Evolutionary conservation across 768 basidiomycete genomes (phyloP).

Genomic region (Suillus placidus): DNA sequence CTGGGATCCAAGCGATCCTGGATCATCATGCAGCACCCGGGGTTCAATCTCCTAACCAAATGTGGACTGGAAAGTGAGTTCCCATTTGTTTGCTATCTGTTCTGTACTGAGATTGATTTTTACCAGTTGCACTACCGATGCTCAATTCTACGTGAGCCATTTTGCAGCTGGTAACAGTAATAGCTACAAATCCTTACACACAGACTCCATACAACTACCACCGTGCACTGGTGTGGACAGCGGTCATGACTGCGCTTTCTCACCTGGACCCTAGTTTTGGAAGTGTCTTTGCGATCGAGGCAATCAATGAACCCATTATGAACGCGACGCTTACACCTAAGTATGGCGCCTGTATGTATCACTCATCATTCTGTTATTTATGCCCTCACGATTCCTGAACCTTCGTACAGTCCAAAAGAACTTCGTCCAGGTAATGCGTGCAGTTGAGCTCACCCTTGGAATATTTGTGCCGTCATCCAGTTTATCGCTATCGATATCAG

Average conservation of each 20-base stretch:
- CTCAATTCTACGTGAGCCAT: slow-evolving; percentile 69
- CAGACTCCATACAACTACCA: slow-evolving; percentile 75
- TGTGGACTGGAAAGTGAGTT: slow-evolving; percentile 69
- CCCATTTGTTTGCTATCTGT: neutral
- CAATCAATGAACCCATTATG: slow-evolving; percentile 80
- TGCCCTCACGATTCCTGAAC: slow-evolving; percentile 5
- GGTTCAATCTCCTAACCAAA: slow-evolving; percentile 59
- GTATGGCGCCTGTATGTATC: slow-evolving; percentile 64
- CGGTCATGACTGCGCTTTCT: slow-evolving; percentile 72
- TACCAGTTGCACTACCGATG: slow-evolving; percentile 63
- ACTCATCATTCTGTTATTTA: neutral
- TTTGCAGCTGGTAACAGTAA: neutral
- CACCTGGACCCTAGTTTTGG: slow-evolving; percentile 70
- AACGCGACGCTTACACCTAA: slow-evolving; percentile 67
- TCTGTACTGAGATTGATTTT: slow-evolving; percentile 10
- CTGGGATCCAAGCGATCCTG: slow-evolving; percentile 70
- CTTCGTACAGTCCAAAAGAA: slow-evolving; percentile 61
- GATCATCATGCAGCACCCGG: slow-evolving; percentile 76
- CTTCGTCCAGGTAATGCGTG: slow-evolving; percentile 67
- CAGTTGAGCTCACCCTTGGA: slow-evolving; percentile 63
- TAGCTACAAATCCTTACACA: slow-evolving; percentile 10
- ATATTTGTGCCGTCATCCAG: slow-evolving; percentile 38
- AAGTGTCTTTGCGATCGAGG: slow-evolving; percentile 71
- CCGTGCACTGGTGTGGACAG: slow-evolving; percentile 80
- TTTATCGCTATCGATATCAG: slow-evolving; percentile 7